These are phyloP conservation scores for Pestalotiopsis sp. DNA, from an alignment of 2,329 filamentous ascomycete genomes.

Conservation along the genomic window DNA sequence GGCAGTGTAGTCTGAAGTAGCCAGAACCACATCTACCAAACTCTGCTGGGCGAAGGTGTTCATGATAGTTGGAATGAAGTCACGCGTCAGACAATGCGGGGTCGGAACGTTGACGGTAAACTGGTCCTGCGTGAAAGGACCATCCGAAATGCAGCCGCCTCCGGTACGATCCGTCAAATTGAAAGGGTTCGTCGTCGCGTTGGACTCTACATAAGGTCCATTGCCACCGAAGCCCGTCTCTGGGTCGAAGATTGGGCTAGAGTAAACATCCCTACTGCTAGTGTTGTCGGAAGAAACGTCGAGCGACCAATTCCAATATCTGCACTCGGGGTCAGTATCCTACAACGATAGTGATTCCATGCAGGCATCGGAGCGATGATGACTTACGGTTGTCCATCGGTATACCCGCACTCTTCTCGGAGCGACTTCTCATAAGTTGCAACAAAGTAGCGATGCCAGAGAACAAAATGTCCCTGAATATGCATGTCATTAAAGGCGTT, in stretches of 20 bases:
- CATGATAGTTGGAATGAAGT: constrained; percentile 10
- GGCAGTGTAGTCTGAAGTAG: constrained; percentile 29
- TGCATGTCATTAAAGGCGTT: not conserved
- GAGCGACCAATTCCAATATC: constrained; percentile 13
- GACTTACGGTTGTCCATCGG: constrained; percentile 12
- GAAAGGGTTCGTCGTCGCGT: not conserved
- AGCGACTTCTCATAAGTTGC: constrained; percentile 35
- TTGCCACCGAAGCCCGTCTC: constrained; percentile 9
- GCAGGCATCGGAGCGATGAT: not conserved
- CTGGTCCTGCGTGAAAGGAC: constrained; percentile 23
- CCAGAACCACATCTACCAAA: constrained; percentile 25
- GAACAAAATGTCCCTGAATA: not conserved
- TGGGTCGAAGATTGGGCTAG: constrained; percentile 1
- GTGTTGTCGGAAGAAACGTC: not conserved
- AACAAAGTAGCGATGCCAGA: constrained; percentile 34
- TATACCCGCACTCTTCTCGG: constrained; percentile 23
- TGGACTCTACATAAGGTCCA: constrained; percentile 3
- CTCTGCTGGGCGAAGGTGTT: constrained; percentile 32
- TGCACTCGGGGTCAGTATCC: not conserved
- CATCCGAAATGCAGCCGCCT: constrained; percentile 2
- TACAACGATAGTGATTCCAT: not conserved
- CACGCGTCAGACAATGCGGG: constrained; percentile 6
- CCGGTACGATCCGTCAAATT: constrained; percentile 11
- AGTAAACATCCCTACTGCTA: not conserved
- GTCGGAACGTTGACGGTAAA: constrained; percentile 10